Conservation (phyloP, 805 yeast genomes). For the Monosporozyma siamensis region DNA sequence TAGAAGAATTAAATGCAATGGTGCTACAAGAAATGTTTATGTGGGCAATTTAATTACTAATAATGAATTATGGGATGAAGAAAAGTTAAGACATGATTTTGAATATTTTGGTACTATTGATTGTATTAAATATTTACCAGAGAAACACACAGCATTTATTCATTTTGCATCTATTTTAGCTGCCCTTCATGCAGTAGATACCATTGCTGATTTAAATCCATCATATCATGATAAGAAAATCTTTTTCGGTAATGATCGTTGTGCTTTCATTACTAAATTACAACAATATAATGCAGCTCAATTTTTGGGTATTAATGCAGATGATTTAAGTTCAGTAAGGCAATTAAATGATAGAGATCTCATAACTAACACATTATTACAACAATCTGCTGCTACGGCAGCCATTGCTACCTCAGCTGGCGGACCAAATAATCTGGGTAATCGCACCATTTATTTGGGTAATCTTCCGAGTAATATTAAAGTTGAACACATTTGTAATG, state of each 20-base stretch:
- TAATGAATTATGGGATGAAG: conserved; percentile 41
- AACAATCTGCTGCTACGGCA: conserved; percentile 96
- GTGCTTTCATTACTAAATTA: conserved; percentile 88
- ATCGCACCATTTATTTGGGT: conserved; percentile 87
- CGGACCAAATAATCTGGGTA: conserved; percentile 85
- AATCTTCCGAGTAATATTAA: conserved; percentile 81
- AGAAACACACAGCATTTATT: conserved; percentile 80
- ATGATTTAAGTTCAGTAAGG: conserved; percentile 68
- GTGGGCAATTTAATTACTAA: conserved; percentile 70
- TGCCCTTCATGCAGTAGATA: conserved; percentile 80
- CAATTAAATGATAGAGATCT: conserved; percentile 55
- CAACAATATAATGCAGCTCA: conserved; percentile 97
- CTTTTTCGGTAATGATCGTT: conserved; percentile 87
- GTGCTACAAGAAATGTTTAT: conserved; percentile 91
- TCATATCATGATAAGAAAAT: conserved; percentile 72
- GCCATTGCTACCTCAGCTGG: conserved; percentile 93
- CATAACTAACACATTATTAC: conserved; percentile 66
- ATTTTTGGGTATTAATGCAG: conserved; percentile 78
- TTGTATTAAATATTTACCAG: conserved; percentile 66
- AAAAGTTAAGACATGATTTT: conserved; percentile 57
- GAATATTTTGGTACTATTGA: conserved; percentile 75
- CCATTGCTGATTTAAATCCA: conserved; percentile 52
- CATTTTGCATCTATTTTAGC: conserved; percentile 79
- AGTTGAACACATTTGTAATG: conserved; percentile 90
- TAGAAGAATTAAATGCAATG: conserved; percentile 69